Evolutionary conservation across 352 stramenopile species (phyloP).

Genomic region (Globisporangium perplexum): DNA sequence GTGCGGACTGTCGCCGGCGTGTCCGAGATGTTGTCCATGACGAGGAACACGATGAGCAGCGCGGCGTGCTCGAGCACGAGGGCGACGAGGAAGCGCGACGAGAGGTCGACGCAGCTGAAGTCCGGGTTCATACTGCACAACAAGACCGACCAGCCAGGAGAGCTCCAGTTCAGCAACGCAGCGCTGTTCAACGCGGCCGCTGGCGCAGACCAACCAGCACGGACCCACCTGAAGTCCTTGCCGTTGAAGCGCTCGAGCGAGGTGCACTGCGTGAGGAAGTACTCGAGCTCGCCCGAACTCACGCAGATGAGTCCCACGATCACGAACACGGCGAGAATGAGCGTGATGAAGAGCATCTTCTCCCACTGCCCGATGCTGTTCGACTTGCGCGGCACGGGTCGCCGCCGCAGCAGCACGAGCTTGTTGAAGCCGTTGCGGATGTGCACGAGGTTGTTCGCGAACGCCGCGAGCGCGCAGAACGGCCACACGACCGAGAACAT

Average conservation of each 20-base stretch:
- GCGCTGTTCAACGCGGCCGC: too few species aligned
- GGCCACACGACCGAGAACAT: slow-evolving; percentile 89
- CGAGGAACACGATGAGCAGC: slow-evolving; percentile 66
- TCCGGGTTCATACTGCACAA: slow-evolving; percentile 68
- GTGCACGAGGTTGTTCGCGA: slow-evolving; percentile 79
- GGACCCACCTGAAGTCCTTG: slow-evolving; percentile 70
- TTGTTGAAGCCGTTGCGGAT: slow-evolving; percentile 86
- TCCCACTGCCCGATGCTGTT: slow-evolving; percentile 87
- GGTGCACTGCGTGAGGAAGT: slow-evolving; percentile 72
- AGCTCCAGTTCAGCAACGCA: too few species aligned
- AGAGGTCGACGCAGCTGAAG: slow-evolving; percentile 72
- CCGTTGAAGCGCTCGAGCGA: slow-evolving; percentile 70
- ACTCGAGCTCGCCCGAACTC: slow-evolving; percentile 80
- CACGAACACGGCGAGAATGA: slow-evolving; percentile 78
- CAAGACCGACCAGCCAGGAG: background rate
- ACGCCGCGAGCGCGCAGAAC: slow-evolving; percentile 70
- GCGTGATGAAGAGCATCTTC: slow-evolving; percentile 81
- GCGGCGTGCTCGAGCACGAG: slow-evolving; percentile 72
- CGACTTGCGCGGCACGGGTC: slow-evolving; percentile 68
- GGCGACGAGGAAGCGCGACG: slow-evolving; percentile 72
- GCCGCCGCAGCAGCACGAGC: slow-evolving; percentile 58
- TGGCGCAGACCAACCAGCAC: too few species aligned
- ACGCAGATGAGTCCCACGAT: slow-evolving; percentile 81
- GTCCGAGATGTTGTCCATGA: slow-evolving; percentile 81
- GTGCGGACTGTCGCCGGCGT: slow-evolving; percentile 67